phyloP scores from a whole-genome alignment of 192 early-diverging fungal species.

The Linnemannia zychae region DNA sequence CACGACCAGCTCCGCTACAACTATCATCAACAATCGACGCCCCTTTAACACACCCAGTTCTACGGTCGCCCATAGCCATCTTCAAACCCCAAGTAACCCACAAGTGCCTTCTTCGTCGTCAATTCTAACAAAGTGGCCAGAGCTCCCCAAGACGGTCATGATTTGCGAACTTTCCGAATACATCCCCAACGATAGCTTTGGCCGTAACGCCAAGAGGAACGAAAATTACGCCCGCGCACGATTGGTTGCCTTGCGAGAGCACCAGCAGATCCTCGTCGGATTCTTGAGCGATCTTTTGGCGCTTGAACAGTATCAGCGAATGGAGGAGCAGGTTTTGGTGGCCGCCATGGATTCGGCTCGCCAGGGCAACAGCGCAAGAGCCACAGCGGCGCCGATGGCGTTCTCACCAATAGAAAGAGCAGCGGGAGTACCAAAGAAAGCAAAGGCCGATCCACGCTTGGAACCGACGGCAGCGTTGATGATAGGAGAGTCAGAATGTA shows the following conservation, averaged over 20 bases:
- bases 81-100: not conserved
- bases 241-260: conserved; percentile 20
- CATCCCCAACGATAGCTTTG: conserved; percentile 13
- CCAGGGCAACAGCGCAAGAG: not conserved
- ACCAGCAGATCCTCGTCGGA: conserved; percentile 21
- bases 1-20: no score
- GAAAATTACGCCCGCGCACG: conserved; percentile 26
- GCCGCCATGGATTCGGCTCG: not conserved
- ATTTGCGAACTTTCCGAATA: conserved; percentile 17
- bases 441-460: no score
- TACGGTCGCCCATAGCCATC: not conserved
- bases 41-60: not conserved
- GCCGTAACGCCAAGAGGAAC: conserved; percentile 11
- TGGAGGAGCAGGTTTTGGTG: not conserved
- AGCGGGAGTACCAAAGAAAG: no score
- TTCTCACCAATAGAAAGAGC: not conserved
- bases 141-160: conserved; percentile 2
- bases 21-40: not conserved
- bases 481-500: not conserved
- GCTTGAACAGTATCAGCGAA: not conserved
- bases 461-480: not conserved
- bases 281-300: conserved; percentile 15
- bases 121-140: not conserved
- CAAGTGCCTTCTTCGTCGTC: not conserved
- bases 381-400: not conserved